Evolutionary conservation across 306 rosid species (phyloP).

Genomic region (Vigna nakashimae): DNA sequence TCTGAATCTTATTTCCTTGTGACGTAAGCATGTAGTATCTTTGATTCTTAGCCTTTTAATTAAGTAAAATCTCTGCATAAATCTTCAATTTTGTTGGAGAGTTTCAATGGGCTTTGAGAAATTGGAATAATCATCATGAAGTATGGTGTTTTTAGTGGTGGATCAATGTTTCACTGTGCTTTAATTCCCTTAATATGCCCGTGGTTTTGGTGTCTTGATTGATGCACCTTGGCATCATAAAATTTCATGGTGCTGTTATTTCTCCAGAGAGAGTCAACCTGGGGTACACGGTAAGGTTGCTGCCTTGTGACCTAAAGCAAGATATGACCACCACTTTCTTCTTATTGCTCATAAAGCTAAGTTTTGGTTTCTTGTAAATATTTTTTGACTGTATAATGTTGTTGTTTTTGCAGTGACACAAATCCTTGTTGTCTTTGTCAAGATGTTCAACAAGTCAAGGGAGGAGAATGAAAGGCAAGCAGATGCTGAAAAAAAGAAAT

Average conservation of each 20-base stretch:
- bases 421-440: slow-evolving; percentile 79
- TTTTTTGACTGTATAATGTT: slow-evolving; percentile 9
- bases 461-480: slow-evolving; percentile 92
- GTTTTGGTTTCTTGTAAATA: background rate
- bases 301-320: background rate
- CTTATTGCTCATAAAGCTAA: too few relatives aligned
- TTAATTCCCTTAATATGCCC: too few relatives aligned
- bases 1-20: background rate
- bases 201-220: too few relatives aligned
- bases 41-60: background rate
- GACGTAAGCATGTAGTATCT: background rate
- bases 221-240: too few relatives aligned
- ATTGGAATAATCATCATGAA: background rate
- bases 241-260: background rate
- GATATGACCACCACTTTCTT: background rate
- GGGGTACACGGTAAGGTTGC: background rate
- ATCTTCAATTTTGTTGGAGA: background rate
- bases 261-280: background rate
- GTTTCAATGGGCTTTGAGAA: background rate
- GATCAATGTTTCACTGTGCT: too few relatives aligned
- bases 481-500: slow-evolving; percentile 84
- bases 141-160: background rate
- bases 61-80: background rate
- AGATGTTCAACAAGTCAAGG: slow-evolving; percentile 88
- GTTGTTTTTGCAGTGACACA: slow-evolving; percentile 80